Percentiles rank a stretch among this genome's conserved stretches.
Evolutionary conservation across 2,329 filamentous ascomycete genomes (phyloP).

Genomic region (Lithohypha guttulata): DNA sequence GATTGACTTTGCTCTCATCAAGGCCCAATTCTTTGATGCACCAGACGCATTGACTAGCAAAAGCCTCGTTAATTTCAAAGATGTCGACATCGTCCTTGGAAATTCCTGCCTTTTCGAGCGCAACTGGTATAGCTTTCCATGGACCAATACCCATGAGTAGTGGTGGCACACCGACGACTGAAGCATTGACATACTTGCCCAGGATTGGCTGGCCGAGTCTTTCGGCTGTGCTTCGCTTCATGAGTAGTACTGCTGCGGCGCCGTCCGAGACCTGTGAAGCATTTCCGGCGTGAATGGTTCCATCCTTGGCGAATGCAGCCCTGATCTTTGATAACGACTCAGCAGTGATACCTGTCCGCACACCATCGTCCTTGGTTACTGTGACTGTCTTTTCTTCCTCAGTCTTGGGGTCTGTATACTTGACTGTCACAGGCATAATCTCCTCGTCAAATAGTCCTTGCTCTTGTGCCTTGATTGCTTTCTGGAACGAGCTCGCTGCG

Average conservation of each 20-base stretch:
- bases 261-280: constrained; percentile 93
- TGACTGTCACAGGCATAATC: constrained; percentile 75
- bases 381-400: constrained; percentile 74
- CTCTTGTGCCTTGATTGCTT: constrained; percentile 74
- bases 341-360: constrained; percentile 72
- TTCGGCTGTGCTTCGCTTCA: constrained; percentile 85
- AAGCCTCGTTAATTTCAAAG: constrained; percentile 98
- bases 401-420: constrained; percentile 83
- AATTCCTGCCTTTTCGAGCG: constrained; percentile 77
- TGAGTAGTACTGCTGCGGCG: constrained; percentile 85
- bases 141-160: constrained; percentile 95
- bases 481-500: constrained; percentile 84
- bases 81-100: constrained; percentile 86
- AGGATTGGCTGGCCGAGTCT: constrained; percentile 81
- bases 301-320: constrained; percentile 81
- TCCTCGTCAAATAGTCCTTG: constrained; percentile 87
- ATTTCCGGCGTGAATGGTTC: constrained; percentile 91
- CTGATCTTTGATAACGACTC: constrained; percentile 87
- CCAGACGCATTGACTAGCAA: constrained; percentile 89
- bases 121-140: constrained; percentile 90
- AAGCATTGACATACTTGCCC: constrained; percentile 87
- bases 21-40: constrained; percentile 80
- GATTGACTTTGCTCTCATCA: constrained; percentile 80
- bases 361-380: constrained; percentile 76
- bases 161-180: constrained; percentile 77